Conservation (phyloP, 2,329 filamentous ascomycete genomes). For the Colletotrichum tofieldiae region DNA sequence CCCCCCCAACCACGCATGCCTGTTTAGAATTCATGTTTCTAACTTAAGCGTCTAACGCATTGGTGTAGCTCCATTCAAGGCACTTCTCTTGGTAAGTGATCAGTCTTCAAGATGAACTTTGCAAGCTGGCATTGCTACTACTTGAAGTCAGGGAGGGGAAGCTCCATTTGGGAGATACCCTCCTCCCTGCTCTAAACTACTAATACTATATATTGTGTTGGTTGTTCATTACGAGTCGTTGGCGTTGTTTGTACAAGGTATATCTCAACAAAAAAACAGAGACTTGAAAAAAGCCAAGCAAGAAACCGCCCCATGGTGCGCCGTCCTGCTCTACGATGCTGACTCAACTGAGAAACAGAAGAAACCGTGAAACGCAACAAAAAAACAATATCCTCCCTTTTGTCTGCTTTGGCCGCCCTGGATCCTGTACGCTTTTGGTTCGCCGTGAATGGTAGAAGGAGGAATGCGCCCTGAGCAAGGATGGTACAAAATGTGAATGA, state of each 20-base stretch:
- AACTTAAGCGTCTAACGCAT: background rate
- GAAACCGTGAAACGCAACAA: background rate
- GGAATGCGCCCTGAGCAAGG: background rate
- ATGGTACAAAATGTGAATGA: background rate
- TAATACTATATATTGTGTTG: constrained; percentile 19
- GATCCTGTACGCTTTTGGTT: constrained; percentile 19
- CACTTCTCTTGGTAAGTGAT: background rate
- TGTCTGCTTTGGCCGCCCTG: background rate
- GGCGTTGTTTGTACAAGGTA: constrained; percentile 33
- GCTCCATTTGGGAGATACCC: background rate
- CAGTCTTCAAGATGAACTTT: constrained; percentile 21
- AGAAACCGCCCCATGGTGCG: constrained; percentile 9
- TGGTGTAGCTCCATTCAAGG: too few species aligned
- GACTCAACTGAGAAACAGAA: background rate
- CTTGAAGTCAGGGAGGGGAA: background rate
- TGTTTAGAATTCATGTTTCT: background rate
- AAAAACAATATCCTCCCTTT: background rate
- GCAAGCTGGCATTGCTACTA: constrained; percentile 32
- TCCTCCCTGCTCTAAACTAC: constrained; percentile 12
- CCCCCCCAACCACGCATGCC: background rate
- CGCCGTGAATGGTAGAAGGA: background rate
- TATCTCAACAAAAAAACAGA: background rate
- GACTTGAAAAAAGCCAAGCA: background rate
- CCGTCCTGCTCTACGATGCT: constrained; percentile 10
- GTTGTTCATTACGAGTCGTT: constrained; percentile 35